Conservation (phyloP, 2,329 filamentous ascomycete genomes). For the Epichloe glyceriae region DNA sequence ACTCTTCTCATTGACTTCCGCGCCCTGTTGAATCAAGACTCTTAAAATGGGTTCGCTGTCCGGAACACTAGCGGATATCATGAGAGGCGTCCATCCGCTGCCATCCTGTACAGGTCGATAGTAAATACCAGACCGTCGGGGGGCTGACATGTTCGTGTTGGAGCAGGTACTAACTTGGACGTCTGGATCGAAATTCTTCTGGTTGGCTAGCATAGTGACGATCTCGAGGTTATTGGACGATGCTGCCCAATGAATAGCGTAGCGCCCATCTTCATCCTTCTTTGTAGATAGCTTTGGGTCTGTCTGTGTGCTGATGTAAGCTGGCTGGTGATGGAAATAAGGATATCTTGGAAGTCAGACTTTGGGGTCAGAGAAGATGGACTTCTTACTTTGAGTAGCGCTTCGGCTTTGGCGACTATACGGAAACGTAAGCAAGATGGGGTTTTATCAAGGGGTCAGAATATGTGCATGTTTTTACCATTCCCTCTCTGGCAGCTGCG, state of each 20-base stretch:
- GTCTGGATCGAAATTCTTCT: constrained; percentile 70
- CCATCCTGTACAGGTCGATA: constrained; percentile 41
- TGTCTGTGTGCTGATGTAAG: constrained; percentile 33
- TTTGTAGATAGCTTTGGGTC: constrained; percentile 62
- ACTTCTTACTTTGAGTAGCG: constrained; percentile 8
- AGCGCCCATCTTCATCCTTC: constrained; percentile 75
- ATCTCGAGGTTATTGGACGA: constrained; percentile 72
- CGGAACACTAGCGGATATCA: constrained; percentile 67
- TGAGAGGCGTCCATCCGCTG: constrained; percentile 70
- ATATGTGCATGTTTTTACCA: constrained; percentile 37
- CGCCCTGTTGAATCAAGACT: constrained; percentile 54
- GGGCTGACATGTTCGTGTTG: too few species aligned
- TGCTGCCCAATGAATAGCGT: constrained; percentile 88
- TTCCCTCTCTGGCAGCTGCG: constrained; percentile 71
- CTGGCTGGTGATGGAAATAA: background rate
- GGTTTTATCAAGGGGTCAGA: background rate
- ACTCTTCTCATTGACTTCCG: constrained; percentile 65
- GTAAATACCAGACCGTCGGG: too few species aligned
- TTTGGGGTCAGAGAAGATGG: background rate
- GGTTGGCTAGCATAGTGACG: constrained; percentile 55
- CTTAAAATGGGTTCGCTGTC: constrained; percentile 58
- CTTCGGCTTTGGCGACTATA: constrained; percentile 9
- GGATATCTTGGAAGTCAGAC: background rate
- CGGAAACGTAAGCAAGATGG: background rate
- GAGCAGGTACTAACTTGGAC: constrained; percentile 42